Evolutionary conservation across 2,329 filamentous ascomycete genomes (phyloP).

Genomic region (Teratosphaeriaceae sp.): DNA sequence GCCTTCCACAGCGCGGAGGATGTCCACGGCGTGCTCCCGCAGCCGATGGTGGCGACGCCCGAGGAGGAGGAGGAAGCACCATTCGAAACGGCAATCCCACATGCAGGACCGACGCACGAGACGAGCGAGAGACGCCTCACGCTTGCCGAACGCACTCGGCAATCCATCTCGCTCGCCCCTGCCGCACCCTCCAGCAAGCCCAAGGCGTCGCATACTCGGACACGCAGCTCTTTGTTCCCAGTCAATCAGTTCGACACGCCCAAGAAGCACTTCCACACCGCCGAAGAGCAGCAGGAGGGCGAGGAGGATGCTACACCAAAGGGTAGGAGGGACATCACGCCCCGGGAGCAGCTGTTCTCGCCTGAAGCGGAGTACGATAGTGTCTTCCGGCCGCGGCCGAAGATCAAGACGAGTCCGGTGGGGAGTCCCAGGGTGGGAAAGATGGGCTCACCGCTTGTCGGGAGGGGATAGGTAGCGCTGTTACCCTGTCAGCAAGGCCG

Average conservation of each 20-base stretch:
- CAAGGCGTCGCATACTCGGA: slow-evolving; percentile 28
- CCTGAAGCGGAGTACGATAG: slow-evolving; percentile 69
- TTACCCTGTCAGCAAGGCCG: too few species aligned
- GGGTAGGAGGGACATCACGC: slow-evolving; percentile 37
- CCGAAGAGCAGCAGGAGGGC: neutral
- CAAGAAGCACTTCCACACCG: slow-evolving; percentile 17
- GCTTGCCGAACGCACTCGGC: slow-evolving; percentile 29
- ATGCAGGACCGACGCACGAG: neutral
- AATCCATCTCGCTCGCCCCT: slow-evolving; percentile 66
- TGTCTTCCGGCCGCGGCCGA: slow-evolving; percentile 78
- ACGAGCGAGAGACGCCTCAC: too few species aligned
- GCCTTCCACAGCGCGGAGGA: slow-evolving; percentile 16
- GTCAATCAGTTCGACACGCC: slow-evolving; percentile 51
- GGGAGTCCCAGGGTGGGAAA: slow-evolving; percentile 11
- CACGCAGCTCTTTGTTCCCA: slow-evolving; percentile 37
- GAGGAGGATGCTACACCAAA: slow-evolving; percentile 10
- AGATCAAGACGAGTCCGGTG: slow-evolving; percentile 66
- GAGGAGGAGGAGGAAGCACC: too few species aligned
- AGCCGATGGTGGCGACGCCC: too few species aligned
- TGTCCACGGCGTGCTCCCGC: slow-evolving; percentile 8
- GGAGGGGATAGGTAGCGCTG: too few species aligned
- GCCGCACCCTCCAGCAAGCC: slow-evolving; percentile 12
- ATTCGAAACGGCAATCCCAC: too few species aligned
- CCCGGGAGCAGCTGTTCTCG: slow-evolving; percentile 63
- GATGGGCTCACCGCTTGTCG: too few species aligned